Percentiles rank a stretch among this genome's conserved stretches.
Evolutionary conservation across 2,329 filamentous ascomycete species (phyloP).

Genomic region (Pestalotiopsis sp.): DNA sequence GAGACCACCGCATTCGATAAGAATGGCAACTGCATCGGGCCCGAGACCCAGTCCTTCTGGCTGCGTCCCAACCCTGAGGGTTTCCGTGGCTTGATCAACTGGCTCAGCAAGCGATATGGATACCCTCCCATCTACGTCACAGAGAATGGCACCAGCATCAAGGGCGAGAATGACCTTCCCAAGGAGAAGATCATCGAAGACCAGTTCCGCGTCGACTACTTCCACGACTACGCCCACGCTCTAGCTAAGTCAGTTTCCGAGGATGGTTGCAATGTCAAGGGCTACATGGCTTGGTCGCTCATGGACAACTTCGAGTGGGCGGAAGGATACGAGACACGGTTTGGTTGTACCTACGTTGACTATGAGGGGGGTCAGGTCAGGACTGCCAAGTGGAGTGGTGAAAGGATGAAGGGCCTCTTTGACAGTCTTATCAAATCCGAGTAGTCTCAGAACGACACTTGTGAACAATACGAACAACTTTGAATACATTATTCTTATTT

Average conservation of each 20-base stretch:
- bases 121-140: constrained; percentile 83
- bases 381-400: constrained; percentile 82
- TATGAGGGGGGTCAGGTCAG: constrained; percentile 80
- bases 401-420: constrained; percentile 71
- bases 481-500: too few relatives aligned
- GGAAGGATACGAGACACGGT: constrained; percentile 87
- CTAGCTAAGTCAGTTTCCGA: constrained; percentile 72
- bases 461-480: too few relatives aligned
- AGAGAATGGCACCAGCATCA: constrained; percentile 85
- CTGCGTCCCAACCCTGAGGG: constrained; percentile 75
- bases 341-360: constrained; percentile 83
- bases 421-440: constrained; percentile 34
- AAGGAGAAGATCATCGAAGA: constrained; percentile 75
- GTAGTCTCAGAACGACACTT: too few relatives aligned
- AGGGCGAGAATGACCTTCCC: constrained; percentile 78
- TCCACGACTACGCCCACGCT: constrained; percentile 74
- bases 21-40: constrained; percentile 73
- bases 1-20: constrained; percentile 75
- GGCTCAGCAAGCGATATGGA: constrained; percentile 77
- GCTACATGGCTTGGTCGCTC: constrained; percentile 85
- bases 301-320: constrained; percentile 94
- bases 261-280: constrained; percentile 78
- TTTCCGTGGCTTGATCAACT: constrained; percentile 77
- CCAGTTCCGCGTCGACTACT: constrained; percentile 81
- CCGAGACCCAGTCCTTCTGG: constrained; percentile 83